phyloP scores from a whole-genome alignment of 169 alveolate genomes.

The Plasmodium cynomolgi region DNA sequence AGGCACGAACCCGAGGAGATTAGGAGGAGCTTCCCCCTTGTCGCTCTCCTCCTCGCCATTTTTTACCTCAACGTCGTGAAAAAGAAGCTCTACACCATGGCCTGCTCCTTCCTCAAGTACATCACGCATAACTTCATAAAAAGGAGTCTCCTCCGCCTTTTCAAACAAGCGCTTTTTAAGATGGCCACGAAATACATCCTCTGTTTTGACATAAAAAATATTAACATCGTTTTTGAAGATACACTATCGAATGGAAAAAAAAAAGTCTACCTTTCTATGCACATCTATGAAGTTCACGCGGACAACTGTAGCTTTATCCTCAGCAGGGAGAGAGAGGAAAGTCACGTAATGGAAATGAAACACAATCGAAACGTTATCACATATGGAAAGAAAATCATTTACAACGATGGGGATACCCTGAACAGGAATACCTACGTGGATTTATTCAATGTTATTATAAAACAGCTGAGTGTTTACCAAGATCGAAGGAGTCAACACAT shows the following conservation, averaged over 20 bases:
- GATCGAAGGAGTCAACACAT: slow-evolving; percentile 32
- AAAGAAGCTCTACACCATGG: neutral
- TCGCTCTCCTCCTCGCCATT: neutral
- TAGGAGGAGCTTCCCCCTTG: neutral
- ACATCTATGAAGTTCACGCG: neutral
- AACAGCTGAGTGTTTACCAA: neutral
- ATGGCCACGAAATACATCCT: neutral
- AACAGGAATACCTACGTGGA: neutral
- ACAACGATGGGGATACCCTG: neutral
- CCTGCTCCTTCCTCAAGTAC: neutral
- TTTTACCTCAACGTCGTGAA: neutral
- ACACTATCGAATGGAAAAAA: neutral
- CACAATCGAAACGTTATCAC: neutral
- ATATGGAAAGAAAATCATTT: neutral
- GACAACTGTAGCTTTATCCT: slow-evolving; percentile 18
- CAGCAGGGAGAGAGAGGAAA: neutral
- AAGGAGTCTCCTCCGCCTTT: neutral
- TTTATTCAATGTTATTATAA: neutral
- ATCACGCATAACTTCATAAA: neutral
- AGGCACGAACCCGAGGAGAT: no score
- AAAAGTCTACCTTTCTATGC: slow-evolving; percentile 5
- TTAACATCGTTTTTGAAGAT: slow-evolving; percentile 48
- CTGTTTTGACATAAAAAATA: slow-evolving; percentile 19
- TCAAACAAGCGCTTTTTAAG: neutral
- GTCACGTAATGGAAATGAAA: neutral